These are phyloP conservation scores for Stromatinia cepivora DNA, from an alignment of 2,329 filamentous ascomycete species.

Conservation along the genomic window DNA sequence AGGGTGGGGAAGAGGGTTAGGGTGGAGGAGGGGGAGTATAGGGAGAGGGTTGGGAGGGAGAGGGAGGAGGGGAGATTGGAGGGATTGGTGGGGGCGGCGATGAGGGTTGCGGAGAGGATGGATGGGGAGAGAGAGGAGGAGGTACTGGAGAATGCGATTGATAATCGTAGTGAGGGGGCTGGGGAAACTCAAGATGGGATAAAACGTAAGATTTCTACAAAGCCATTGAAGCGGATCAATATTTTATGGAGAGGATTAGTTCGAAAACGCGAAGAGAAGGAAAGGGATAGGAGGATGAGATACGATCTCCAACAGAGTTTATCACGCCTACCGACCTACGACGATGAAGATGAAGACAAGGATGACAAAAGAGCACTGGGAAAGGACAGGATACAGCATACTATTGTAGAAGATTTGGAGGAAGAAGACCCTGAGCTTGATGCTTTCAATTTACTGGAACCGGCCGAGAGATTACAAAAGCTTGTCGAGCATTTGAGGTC, in stretches of 20 bases:
- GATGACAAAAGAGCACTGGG: conserved; percentile 72
- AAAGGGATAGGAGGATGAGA: conserved; percentile 65
- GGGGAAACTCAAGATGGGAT: conserved; percentile 28
- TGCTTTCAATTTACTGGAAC: conserved; percentile 70
- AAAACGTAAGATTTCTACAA: conserved; percentile 43
- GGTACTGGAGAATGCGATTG: conserved; percentile 32
- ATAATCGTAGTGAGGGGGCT: conserved; percentile 29
- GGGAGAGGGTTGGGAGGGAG: conserved; percentile 65
- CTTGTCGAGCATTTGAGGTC: conserved; percentile 70
- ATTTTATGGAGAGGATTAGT: conserved; percentile 79
- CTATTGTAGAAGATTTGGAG: conserved; percentile 67
- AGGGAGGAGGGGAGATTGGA: conserved; percentile 68
- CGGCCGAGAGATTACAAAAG: conserved; percentile 63
- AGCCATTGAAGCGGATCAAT: conserved; percentile 66
- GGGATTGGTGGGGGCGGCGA: conserved; percentile 71
- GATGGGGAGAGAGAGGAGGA: conserved; percentile 66
- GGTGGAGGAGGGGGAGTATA: conserved; percentile 56
- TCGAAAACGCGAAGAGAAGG: conserved; percentile 66
- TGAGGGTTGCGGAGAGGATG: conserved; percentile 84
- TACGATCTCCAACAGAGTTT: conserved; percentile 67
- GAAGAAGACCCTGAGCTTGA: conserved; percentile 80
- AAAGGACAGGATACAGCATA: conserved; percentile 54
- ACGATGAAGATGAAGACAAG: conserved; percentile 67
- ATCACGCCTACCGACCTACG: conserved; percentile 62
- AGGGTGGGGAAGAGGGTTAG: conserved; percentile 59